Evolutionary conservation across 1,284 basidiomycete species (phyloP), one percentile per base, ranked within the genome.

Genomic region (Ustilago tritici): DNA sequence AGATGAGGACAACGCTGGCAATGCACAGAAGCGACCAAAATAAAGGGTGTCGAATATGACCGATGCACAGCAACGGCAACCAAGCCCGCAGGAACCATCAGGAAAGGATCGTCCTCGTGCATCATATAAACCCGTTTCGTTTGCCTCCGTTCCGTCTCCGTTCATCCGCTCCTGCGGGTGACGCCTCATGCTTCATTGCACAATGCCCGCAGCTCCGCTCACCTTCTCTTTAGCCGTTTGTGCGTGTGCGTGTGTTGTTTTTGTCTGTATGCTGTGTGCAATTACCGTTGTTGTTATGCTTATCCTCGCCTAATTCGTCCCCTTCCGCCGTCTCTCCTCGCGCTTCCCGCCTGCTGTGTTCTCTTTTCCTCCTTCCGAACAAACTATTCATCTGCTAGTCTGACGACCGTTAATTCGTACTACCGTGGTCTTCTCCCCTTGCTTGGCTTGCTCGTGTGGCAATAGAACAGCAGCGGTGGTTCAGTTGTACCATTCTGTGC

Each of bases 361-460:
- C 32, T 64, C 47, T 36, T 59, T 65, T 59, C 49, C 50, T 65
- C 50, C 56, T 65, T 32, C 23, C 61, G 54, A 62, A 46, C 31
- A 55, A 36, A 36, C 34, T n/a, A 12, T 36, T n/a, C 19, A 6
- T 54, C 52, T 35, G 52, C 60, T 34, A 40, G 36, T 28, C 23
- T 28, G 23, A 28, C 23, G 3, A 28, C 23, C n/a, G 8, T 46
- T 19, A 19, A 17, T 19, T 46, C 8, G 43, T 46, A 41, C 40
- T 12, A 17, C n/a, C 40, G 40, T 14, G 1, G 40, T 43, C 40
- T 43, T 17, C 40, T 23, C n/a, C 19, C 28, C 50, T 53, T 17
- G n/a, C 47, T 15, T 17, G 15, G 19, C 47, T n/a, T 46, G 31
- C 47, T 52, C 41, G 41, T 54, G 61, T 62, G 23, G 60, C 36